Evolutionary conservation across 2,329 filamentous ascomycete genomes (phyloP).

Genomic region (Penicillium sp.): DNA sequence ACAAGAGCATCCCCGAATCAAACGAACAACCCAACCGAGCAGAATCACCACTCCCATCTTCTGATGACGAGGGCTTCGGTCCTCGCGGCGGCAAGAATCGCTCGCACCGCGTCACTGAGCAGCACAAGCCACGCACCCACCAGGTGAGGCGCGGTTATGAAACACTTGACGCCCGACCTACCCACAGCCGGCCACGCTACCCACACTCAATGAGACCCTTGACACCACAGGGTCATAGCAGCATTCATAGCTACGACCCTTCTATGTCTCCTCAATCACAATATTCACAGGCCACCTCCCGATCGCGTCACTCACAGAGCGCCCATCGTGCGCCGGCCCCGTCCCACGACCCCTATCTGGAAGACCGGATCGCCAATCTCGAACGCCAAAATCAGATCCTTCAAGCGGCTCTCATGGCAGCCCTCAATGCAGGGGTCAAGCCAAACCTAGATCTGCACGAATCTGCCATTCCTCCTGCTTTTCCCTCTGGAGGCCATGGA

Average conservation of each 20-base stretch:
- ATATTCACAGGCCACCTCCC: slow-evolving; percentile 23
- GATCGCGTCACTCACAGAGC: slow-evolving; percentile 21
- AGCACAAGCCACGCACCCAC: slow-evolving; percentile 8
- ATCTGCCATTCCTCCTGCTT: slow-evolving; percentile 21
- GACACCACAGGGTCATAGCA: slow-evolving; percentile 25
- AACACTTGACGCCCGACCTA: slow-evolving; percentile 10
- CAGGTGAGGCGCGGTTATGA: slow-evolving; percentile 12
- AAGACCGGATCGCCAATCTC: slow-evolving; percentile 40
- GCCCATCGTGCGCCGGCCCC: slow-evolving; percentile 14
- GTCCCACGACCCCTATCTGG: slow-evolving; percentile 28
- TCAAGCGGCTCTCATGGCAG: slow-evolving; percentile 43
- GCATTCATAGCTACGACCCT: slow-evolving; percentile 20
- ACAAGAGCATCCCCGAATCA: slow-evolving; percentile 20
- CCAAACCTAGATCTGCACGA: slow-evolving; percentile 28
- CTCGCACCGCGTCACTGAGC: slow-evolving; percentile 14
- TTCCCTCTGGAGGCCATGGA: slow-evolving; percentile 15
- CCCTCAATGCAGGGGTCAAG: slow-evolving; percentile 39
- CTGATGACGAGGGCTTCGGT: slow-evolving; percentile 40
- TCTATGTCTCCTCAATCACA: slow-evolving; percentile 25
- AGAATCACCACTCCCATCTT: slow-evolving; percentile 41
- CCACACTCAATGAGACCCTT: slow-evolving; percentile 15
- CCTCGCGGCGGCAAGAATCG: slow-evolving; percentile 9
- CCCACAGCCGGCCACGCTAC: slow-evolving; percentile 9
- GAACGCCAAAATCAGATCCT: slow-evolving; percentile 46
- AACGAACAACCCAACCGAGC: slow-evolving; percentile 16